Evolutionary conservation across 1,139 yeast species (phyloP).

Genomic region (Zygoascus sp.): DNA sequence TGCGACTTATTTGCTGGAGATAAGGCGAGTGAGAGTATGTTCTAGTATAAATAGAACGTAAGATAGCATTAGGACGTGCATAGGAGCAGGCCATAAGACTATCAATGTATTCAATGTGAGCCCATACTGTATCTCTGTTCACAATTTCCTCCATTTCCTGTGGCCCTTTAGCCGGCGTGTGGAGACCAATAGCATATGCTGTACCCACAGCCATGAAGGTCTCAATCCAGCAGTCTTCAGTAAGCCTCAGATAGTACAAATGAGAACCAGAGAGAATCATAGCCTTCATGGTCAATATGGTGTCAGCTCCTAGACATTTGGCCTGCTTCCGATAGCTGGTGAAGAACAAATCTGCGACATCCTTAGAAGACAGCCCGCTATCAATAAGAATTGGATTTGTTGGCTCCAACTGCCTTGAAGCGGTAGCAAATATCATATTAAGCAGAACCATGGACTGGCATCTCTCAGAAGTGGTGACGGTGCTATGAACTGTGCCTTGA

Average conservation of each 20-base stretch:
- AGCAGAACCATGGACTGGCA: background rate
- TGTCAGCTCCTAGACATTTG: background rate
- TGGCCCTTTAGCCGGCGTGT: background rate
- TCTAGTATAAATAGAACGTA: background rate
- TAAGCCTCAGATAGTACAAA: background rate
- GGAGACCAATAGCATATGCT: conserved; percentile 9
- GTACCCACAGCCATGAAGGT: conserved; percentile 6
- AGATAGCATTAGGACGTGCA: conserved; percentile 5
- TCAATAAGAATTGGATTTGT: background rate
- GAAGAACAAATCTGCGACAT: conserved; percentile 5
- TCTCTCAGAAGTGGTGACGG: background rate
- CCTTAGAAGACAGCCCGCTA: background rate
- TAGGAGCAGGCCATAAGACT: background rate
- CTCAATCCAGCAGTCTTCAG: conserved; percentile 5
- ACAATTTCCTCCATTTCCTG: background rate
- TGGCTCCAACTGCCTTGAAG: conserved; percentile 1
- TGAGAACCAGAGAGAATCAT: conserved; percentile 2
- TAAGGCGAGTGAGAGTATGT: background rate
- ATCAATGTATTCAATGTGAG: conserved; percentile 1
- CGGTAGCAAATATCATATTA: conserved; percentile 8
- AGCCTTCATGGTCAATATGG: background rate
- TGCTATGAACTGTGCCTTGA: no score
- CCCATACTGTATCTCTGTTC: conserved; percentile 3
- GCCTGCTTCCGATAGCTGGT: background rate
- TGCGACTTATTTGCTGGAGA: conserved; percentile 4